These are phyloP conservation scores for Candida methanosorbosa DNA, from an alignment of 805 yeast species.

Conservation along the genomic window DNA sequence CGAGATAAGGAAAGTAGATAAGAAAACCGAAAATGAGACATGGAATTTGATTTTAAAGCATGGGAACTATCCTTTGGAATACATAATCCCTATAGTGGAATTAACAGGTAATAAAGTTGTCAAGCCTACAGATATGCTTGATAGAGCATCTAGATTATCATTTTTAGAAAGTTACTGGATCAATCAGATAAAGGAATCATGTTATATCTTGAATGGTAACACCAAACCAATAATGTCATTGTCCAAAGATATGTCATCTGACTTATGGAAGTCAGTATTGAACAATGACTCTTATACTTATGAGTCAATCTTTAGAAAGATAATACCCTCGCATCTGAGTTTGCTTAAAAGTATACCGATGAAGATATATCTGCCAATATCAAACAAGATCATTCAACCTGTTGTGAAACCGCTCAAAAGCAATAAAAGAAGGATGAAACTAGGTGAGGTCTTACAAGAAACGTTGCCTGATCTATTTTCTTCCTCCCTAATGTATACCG, in stretches of 20 bases:
- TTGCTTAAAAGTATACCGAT: conserved; percentile 36
- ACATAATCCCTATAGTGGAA: conserved; percentile 29
- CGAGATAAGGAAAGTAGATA: conserved; percentile 7
- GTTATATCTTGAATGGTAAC: conserved; percentile 67
- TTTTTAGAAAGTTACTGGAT: conserved; percentile 48
- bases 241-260: conserved; percentile 49
- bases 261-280: conserved; percentile 42
- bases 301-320: conserved; percentile 13
- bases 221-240: conserved; percentile 75
- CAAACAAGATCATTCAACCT: conserved; percentile 28
- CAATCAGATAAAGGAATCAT: conserved; percentile 77
- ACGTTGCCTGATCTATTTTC: conserved; percentile 40
- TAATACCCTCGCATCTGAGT: conserved; percentile 16
- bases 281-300: conserved; percentile 15
- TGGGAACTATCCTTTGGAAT: conserved; percentile 34
- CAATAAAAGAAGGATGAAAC: conserved; percentile 6
- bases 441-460: conserved; percentile 32
- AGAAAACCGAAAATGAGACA: neutral
- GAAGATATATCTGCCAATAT: conserved; percentile 32
- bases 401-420: conserved; percentile 8
- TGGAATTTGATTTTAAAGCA: conserved; percentile 42
- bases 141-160: conserved; percentile 1
- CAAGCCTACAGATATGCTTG: neutral
- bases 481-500: conserved; percentile 23
- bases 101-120: conserved; percentile 3